phyloP scores from a whole-genome alignment of 108 stramenopile species.

The Nannochloropsis salina region DNA sequence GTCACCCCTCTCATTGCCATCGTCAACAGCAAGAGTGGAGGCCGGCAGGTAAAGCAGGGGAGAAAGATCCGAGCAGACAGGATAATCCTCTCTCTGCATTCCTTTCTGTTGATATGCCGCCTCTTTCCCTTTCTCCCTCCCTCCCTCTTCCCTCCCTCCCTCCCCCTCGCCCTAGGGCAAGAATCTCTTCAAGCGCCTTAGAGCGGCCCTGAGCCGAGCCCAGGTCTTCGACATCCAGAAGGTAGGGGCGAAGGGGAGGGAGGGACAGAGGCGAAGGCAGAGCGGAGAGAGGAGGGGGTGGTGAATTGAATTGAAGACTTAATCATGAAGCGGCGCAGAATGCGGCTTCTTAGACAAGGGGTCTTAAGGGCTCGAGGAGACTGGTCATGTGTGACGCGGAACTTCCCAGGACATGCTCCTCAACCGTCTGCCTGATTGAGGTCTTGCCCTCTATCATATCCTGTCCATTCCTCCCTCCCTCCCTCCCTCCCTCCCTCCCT shows the following conservation, averaged over 20 bases:
- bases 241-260: not conserved
- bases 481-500: not conserved
- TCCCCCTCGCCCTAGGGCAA: not conserved
- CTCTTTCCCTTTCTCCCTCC: not conserved
- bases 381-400: too few species aligned
- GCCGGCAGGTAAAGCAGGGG: not conserved
- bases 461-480: not conserved
- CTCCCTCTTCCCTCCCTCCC: not conserved
- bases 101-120: not conserved
- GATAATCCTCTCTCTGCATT: too few species aligned
- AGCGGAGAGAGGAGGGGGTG: not conserved
- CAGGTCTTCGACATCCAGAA: slow-evolving; percentile 5
- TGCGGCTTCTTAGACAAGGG: too few species aligned
- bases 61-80: too few species aligned
- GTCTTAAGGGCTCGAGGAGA: too few species aligned
- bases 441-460: not conserved
- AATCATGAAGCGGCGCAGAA: too few species aligned
- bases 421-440: not conserved
- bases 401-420: too few species aligned
- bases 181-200: not conserved
- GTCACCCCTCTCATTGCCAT: not conserved
- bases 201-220: not conserved
- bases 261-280: not conserved
- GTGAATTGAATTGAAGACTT: not conserved
- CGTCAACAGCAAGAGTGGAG: not conserved